These are phyloP conservation scores for Ophidiomyces ophidiicola DNA, from an alignment of 2,329 filamentous ascomycete genomes.

Conservation along the genomic window DNA sequence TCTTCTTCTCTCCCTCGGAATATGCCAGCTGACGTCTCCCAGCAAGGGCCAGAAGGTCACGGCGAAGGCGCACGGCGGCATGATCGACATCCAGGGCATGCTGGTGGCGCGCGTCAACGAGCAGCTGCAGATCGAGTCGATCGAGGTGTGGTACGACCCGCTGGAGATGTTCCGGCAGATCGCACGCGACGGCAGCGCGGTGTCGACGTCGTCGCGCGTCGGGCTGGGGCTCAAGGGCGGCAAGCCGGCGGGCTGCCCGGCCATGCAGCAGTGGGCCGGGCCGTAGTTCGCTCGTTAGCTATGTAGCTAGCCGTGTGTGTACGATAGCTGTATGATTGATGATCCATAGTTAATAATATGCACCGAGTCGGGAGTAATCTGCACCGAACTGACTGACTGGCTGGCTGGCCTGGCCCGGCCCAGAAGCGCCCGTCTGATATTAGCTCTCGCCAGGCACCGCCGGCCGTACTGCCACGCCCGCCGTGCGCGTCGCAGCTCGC, in stretches of 20 bases:
- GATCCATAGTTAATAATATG: too few species aligned
- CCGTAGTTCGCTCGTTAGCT: too few species aligned
- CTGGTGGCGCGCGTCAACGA: conserved; percentile 52
- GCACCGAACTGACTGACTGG: too few species aligned
- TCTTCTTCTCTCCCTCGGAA: conserved; percentile 9
- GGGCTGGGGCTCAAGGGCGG: background rate
- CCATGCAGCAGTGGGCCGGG: too few species aligned
- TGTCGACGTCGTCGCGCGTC: conserved; percentile 4
- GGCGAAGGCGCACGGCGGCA: conserved; percentile 48
- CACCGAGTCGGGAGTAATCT: too few species aligned
- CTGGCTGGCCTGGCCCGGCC: too few species aligned
- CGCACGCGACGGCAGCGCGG: conserved; percentile 32
- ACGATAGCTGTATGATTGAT: too few species aligned
- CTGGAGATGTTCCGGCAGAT: conserved; percentile 57
- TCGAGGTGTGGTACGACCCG: conserved; percentile 56
- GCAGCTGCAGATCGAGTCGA: conserved; percentile 44
- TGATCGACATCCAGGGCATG: conserved; percentile 53
- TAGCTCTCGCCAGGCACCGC: too few species aligned
- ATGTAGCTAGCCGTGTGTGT: too few species aligned
- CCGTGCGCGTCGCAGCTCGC: too few species aligned
- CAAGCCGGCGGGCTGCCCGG: background rate
- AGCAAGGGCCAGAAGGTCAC: conserved; percentile 53
- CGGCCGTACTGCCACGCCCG: too few species aligned
- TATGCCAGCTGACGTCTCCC: conserved; percentile 1
- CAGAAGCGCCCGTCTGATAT: too few species aligned